Conservation (phyloP, 768 basidiomycete genomes). For the Chalciporus piperatus region DNA sequence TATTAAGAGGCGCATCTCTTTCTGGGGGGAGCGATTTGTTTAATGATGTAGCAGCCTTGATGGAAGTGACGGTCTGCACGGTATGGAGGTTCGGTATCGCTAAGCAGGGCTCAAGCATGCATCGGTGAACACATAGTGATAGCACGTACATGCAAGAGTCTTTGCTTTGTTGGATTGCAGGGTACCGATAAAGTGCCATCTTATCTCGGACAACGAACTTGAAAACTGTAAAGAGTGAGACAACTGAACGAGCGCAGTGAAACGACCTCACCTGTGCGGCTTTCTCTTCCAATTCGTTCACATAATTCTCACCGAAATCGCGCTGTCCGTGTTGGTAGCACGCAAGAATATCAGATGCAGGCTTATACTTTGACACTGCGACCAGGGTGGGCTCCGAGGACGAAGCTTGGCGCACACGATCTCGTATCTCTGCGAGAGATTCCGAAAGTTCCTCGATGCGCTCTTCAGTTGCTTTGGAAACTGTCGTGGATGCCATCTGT, state of each 20-base stretch:
- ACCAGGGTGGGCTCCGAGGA: slow-evolving; percentile 50
- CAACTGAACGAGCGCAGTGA: background rate
- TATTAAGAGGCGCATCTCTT: slow-evolving; percentile 62
- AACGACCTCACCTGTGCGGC: slow-evolving; percentile 55
- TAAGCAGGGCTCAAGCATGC: slow-evolving; percentile 29
- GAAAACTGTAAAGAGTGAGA: slow-evolving; percentile 60
- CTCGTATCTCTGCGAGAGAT: slow-evolving; percentile 50
- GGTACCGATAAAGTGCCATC: slow-evolving; percentile 97
- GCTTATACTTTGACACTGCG: slow-evolving; percentile 93
- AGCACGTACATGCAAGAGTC: slow-evolving; percentile 66
- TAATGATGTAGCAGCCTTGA: slow-evolving; percentile 76
- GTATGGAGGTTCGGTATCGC: slow-evolving; percentile 86
- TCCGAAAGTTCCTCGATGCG: slow-evolving; percentile 51
- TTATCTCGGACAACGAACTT: slow-evolving; percentile 49
- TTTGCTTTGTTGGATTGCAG: slow-evolving; percentile 95
- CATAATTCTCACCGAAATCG: slow-evolving; percentile 98
- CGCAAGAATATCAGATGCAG: slow-evolving; percentile 79
- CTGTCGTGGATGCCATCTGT: slow-evolving; percentile 18
- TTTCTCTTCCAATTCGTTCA: slow-evolving; percentile 89
- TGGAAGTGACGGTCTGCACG: slow-evolving; percentile 82
- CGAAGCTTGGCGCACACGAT: slow-evolving; percentile 41
- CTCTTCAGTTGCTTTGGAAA: slow-evolving; percentile 32
- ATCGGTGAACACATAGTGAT: background rate
- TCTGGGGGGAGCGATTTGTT: slow-evolving; percentile 64
- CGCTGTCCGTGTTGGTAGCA: slow-evolving; percentile 79